Evolutionary conservation across 768 basidiomycete species (phyloP).

Genomic region (Dioszegia crocea): DNA sequence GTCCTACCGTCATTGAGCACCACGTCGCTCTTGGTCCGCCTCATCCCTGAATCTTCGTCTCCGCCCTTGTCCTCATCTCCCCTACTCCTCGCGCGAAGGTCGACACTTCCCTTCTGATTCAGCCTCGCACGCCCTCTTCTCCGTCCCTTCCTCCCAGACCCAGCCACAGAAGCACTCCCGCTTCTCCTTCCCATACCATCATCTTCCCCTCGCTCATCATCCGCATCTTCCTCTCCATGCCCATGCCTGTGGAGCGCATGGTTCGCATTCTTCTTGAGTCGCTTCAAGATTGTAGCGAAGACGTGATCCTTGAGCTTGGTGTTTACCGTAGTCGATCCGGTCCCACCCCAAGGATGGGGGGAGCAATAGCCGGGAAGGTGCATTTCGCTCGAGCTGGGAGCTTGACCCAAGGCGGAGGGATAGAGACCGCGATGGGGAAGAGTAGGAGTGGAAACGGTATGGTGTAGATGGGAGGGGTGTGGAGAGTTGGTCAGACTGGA

Average conservation of each 20-base stretch:
- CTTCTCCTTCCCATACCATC: not conserved
- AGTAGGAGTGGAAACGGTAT: conserved; percentile 40
- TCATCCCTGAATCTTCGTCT: conserved; percentile 22
- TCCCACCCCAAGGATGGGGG: conserved; percentile 64
- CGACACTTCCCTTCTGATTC: not conserved
- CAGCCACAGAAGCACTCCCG: not conserved
- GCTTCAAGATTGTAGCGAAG: conserved; percentile 77
- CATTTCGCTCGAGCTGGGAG: not conserved
- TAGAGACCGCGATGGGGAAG: conserved; percentile 21
- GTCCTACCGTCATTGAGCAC: conserved; percentile 23
- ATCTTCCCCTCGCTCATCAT: conserved; percentile 42
- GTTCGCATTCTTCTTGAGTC: conserved; percentile 35
- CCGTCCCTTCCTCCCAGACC: not conserved
- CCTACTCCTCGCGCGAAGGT: not conserved
- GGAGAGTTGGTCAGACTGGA: conserved; percentile 25
- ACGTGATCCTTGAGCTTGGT: conserved; percentile 92
- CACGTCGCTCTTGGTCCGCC: conserved; percentile 45
- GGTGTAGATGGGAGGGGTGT: conserved; percentile 30
- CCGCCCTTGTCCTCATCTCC: not conserved
- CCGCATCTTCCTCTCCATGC: conserved; percentile 54
- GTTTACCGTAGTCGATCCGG: conserved; percentile 89
- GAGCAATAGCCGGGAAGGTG: conserved; percentile 21
- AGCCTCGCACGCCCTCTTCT: not conserved
- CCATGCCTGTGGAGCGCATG: conserved; percentile 2
- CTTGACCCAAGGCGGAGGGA: not conserved